A percentile compares a stretch with the other conserved stretches of the same genome.
Conservation (phyloP, 805 yeast genomes). For the Zygosaccharomyces pseudorouxii region DNA sequence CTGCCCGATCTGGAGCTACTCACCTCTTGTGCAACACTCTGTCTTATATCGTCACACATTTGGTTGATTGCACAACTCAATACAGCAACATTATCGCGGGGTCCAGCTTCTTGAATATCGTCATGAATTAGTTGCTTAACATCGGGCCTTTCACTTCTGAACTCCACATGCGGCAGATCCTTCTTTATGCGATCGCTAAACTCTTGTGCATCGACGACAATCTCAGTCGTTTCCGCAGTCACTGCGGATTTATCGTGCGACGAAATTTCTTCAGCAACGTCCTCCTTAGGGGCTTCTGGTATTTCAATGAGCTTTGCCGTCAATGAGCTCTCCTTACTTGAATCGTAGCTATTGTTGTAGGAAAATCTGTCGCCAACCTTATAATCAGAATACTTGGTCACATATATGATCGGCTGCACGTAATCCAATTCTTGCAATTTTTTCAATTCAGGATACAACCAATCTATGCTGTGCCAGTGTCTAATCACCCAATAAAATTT, state of each 20-base stretch:
- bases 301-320: background rate
- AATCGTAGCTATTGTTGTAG: background rate
- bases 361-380: slow-evolving; percentile 9
- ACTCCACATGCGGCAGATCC: slow-evolving; percentile 36
- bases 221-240: slow-evolving; percentile 6
- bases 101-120: slow-evolving; percentile 38
- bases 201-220: background rate
- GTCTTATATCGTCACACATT: slow-evolving; percentile 51
- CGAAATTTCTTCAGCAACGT: slow-evolving; percentile 3
- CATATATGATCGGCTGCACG: slow-evolving; percentile 39
- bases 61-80: slow-evolving; percentile 51
- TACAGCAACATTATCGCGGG: slow-evolving; percentile 41
- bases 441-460: slow-evolving; percentile 44
- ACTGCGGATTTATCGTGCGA: slow-evolving; percentile 12
- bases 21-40: slow-evolving; percentile 36
- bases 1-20: slow-evolving; percentile 34
- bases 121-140: slow-evolving; percentile 35
- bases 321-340: background rate
- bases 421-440: slow-evolving; percentile 12
- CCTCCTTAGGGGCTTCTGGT: background rate
- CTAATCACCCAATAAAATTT: slow-evolving; percentile 62
- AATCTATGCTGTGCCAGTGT: slow-evolving; percentile 44
- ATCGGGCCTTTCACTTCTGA: slow-evolving; percentile 44
- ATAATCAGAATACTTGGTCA: slow-evolving; percentile 45
- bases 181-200: slow-evolving; percentile 13